Percentiles rank a stretch among this genome's conserved stretches.
phyloP scores from a whole-genome alignment of 768 basidiomycete species.

The Saitozyma sp. region DNA sequence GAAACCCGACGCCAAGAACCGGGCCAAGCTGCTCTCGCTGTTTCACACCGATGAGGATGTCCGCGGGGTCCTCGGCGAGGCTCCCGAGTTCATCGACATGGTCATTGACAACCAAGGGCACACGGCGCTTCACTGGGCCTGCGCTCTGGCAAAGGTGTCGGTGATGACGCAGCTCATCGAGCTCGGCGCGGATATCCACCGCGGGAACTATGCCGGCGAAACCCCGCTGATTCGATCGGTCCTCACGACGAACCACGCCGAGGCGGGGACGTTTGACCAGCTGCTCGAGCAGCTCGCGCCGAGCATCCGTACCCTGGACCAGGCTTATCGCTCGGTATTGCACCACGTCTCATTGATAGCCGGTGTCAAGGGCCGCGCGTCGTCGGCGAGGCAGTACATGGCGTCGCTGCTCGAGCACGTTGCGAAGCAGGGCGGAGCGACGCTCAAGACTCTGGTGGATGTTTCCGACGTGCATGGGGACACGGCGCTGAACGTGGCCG shows the following conservation, averaged over 20 bases:
- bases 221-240: constrained; percentile 91
- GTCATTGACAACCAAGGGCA: constrained; percentile 93
- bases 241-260: constrained; percentile 81
- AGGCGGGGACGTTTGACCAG: constrained; percentile 64
- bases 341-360: constrained; percentile 91
- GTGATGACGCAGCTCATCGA: constrained; percentile 70
- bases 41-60: constrained; percentile 34
- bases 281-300: constrained; percentile 66
- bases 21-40: constrained; percentile 47
- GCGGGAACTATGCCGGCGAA: constrained; percentile 91
- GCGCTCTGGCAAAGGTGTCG: constrained; percentile 72
- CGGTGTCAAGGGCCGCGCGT: constrained; percentile 82
- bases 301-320: constrained; percentile 85
- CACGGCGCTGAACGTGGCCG: constrained; percentile 92
- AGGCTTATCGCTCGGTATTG: constrained; percentile 76
- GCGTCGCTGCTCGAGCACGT: constrained; percentile 86
- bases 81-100: constrained; percentile 62
- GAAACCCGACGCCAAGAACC: constrained; percentile 24
- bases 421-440: constrained; percentile 48
- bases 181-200: constrained; percentile 79
- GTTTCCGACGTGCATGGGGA: constrained; percentile 94
- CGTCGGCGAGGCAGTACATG: constrained; percentile 84
- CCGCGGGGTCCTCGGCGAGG: constrained; percentile 29
- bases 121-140: constrained; percentile 88
- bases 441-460: constrained; percentile 68